Conservation (phyloP, 2,329 filamentous ascomycete species). For the Cordyceps farinosa region DNA sequence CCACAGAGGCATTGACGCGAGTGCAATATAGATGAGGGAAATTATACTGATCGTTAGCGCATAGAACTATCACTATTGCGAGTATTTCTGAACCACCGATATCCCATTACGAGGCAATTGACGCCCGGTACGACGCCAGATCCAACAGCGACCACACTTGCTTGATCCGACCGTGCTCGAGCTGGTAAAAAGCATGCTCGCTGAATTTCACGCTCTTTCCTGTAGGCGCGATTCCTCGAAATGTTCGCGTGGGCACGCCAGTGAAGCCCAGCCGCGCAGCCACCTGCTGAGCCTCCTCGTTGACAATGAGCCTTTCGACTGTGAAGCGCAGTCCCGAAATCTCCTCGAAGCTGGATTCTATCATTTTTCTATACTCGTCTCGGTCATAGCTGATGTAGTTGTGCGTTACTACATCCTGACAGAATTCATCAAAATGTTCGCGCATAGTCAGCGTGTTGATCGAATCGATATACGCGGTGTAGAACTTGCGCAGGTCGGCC, state of each 20-base stretch:
- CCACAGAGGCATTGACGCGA: no score
- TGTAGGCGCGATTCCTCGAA: conserved; percentile 29
- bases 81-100: neutral
- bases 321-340: conserved; percentile 28
- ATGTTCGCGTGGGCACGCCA: conserved; percentile 27
- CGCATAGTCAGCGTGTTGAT: conserved; percentile 31
- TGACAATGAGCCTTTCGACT: conserved; percentile 29
- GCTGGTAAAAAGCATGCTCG: conserved; percentile 35
- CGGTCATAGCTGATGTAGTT: conserved; percentile 27
- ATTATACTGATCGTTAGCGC: no score
- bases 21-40: no score
- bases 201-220: conserved; percentile 29
- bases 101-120: neutral
- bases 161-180: conserved; percentile 31
- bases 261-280: conserved; percentile 31
- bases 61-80: neutral
- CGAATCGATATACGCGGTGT: conserved; percentile 30
- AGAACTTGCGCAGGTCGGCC: conserved; percentile 19
- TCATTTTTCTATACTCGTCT: conserved; percentile 28
- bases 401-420: conserved; percentile 28
- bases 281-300: conserved; percentile 30
- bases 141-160: conserved; percentile 35
- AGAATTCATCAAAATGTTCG: conserved; percentile 26
- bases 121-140: conserved; percentile 24
- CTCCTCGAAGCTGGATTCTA: conserved; percentile 27